Percentiles rank a stretch among this genome's conserved stretches.
Evolutionary conservation across 805 yeast species (phyloP).

Genomic region (Debaryomyces castellii): DNA sequence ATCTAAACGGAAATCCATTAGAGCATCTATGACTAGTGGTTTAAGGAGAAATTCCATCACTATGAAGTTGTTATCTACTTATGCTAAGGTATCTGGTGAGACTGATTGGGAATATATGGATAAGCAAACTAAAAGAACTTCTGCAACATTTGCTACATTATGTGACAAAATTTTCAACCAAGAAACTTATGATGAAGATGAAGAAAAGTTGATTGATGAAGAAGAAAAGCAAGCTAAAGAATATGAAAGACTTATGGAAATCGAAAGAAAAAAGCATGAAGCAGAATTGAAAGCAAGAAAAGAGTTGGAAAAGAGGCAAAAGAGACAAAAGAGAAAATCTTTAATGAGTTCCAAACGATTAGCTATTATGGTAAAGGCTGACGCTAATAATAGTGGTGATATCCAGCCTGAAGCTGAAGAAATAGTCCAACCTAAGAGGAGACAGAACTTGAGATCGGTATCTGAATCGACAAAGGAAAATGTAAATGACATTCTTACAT

Average conservation of each 20-base stretch:
- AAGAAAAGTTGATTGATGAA: slow-evolving; percentile 42
- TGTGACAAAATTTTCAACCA: slow-evolving; percentile 77
- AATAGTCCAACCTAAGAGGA: slow-evolving; percentile 38
- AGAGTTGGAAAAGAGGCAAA: slow-evolving; percentile 47
- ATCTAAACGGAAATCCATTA: slow-evolving; percentile 33
- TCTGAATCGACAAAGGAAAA: slow-evolving; percentile 30
- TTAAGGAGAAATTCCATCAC: slow-evolving; percentile 71
- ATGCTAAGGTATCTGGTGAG: slow-evolving; percentile 66
- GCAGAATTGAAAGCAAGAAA: slow-evolving; percentile 48
- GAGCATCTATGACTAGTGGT: slow-evolving; percentile 42
- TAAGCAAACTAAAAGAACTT: slow-evolving; percentile 71
- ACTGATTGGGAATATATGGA: slow-evolving; percentile 70
- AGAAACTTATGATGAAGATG: slow-evolving; percentile 53
- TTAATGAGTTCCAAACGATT: slow-evolving; percentile 37
- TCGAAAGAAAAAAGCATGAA: slow-evolving; percentile 49
- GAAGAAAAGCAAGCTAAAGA: slow-evolving; percentile 44
- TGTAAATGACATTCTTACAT: slow-evolving; percentile 36
- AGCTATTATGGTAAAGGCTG: slow-evolving; percentile 37
- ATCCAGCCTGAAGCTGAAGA: slow-evolving; percentile 26
- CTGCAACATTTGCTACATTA: slow-evolving; percentile 73
- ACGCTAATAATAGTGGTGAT: slow-evolving; percentile 20
- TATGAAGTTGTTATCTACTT: slow-evolving; percentile 65
- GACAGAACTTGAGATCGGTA: slow-evolving; percentile 30
- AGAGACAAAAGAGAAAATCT: slow-evolving; percentile 41
- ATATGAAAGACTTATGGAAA: slow-evolving; percentile 47